A percentile compares a stretch with the other conserved stretches of the same genome.
Evolutionary conservation across 1,139 yeast genomes (phyloP).

Genomic region (Taphrina communis): DNA sequence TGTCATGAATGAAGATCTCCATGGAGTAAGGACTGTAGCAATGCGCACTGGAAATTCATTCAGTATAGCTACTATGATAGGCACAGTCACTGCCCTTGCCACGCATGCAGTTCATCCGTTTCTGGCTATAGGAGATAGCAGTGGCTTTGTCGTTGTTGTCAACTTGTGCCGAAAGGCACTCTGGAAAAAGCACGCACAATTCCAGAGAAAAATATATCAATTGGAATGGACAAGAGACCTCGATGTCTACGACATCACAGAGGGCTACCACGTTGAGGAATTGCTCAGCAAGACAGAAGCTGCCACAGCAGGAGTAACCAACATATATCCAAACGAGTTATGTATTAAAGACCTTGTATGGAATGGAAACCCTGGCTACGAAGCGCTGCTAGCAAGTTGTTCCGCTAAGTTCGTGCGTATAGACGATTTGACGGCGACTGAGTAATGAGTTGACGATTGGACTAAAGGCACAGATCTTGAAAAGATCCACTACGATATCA

Average conservation of each 20-base stretch:
- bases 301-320: slow-evolving; percentile 1
- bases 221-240: background rate
- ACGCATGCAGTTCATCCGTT: slow-evolving; percentile 36
- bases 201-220: slow-evolving; percentile 14
- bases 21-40: slow-evolving; percentile 25
- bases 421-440: slow-evolving; percentile 11
- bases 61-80: slow-evolving; percentile 31
- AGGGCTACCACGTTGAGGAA: slow-evolving; percentile 6
- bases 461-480: too few species aligned
- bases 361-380: slow-evolving; percentile 20
- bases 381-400: slow-evolving; percentile 25
- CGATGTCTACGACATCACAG: background rate
- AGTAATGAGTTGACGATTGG: background rate
- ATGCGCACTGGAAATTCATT: slow-evolving; percentile 20
- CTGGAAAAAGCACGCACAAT: slow-evolving; percentile 23
- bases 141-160: slow-evolving; percentile 28
- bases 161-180: slow-evolving; percentile 21
- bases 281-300: slow-evolving; percentile 12
- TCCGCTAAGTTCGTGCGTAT: slow-evolving; percentile 13
- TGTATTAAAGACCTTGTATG: slow-evolving; percentile 5
- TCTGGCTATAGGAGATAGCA: slow-evolving; percentile 29
- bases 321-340: slow-evolving; percentile 15
- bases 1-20: slow-evolving; percentile 30
- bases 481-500: too few species aligned
- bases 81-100: slow-evolving; percentile 33